These are phyloP conservation scores for Fraxinus sp. DNA, from an alignment of 305 asterid genomes.

Conservation along the genomic window DNA sequence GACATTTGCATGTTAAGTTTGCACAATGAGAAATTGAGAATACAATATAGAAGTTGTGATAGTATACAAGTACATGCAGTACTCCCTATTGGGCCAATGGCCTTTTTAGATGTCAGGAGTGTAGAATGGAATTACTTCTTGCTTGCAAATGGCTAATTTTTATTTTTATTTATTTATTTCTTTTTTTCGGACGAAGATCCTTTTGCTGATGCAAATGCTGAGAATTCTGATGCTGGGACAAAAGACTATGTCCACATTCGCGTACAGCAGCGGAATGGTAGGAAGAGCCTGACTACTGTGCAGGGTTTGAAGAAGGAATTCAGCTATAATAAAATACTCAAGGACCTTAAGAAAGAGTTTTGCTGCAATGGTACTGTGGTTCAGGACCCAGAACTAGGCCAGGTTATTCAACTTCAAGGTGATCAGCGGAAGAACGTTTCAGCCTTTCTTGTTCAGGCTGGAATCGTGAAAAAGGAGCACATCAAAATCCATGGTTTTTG, in stretches of 20 bases:
- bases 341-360: constrained; percentile 28
- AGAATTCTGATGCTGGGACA: constrained; percentile 26
- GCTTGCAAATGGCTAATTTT: neutral
- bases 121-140: neutral
- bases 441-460: constrained; percentile 16
- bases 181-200: constrained; percentile 14
- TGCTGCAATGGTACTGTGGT: constrained; percentile 32
- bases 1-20: neutral
- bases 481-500: constrained; percentile 39
- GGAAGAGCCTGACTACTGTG: constrained; percentile 27
- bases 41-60: neutral
- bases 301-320: constrained; percentile 29
- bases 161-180: neutral
- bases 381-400: constrained; percentile 26
- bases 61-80: neutral
- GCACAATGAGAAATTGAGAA: neutral
- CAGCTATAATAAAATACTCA: constrained; percentile 25
- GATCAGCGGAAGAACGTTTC: constrained; percentile 8
- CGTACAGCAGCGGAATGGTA: constrained; percentile 27
- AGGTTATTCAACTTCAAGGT: constrained; percentile 15
- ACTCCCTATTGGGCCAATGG: neutral
- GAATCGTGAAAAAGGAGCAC: constrained; percentile 32
- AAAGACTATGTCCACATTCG: constrained; percentile 26
- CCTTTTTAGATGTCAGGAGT: neutral
- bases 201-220: constrained; percentile 25